Conservation (phyloP, 2,329 filamentous ascomycete species). For the Fusarium napiforme region DNA sequence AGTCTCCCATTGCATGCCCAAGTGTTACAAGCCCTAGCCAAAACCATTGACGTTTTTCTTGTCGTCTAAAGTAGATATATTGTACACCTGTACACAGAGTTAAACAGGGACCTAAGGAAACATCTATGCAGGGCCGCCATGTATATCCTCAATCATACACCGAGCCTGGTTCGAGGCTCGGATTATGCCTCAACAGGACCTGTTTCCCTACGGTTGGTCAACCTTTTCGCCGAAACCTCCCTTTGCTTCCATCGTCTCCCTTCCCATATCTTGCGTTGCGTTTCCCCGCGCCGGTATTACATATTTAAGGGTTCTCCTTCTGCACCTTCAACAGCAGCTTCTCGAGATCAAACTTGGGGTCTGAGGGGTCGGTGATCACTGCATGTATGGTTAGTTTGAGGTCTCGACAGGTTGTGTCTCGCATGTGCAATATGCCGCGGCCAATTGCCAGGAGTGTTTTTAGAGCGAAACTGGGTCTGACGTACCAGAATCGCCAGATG, state of each 20-base stretch:
- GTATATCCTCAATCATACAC: slow-evolving; percentile 55
- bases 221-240: slow-evolving; percentile 41
- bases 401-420: neutral
- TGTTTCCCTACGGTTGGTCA: slow-evolving; percentile 40
- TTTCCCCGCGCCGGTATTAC: slow-evolving; percentile 24
- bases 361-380: slow-evolving; percentile 71
- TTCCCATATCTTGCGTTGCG: slow-evolving; percentile 38
- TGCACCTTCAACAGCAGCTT: slow-evolving; percentile 76
- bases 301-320: slow-evolving; percentile 61
- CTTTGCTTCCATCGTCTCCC: slow-evolving; percentile 44
- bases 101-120: slow-evolving; percentile 58
- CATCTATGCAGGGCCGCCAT: slow-evolving; percentile 61
- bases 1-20: neutral
- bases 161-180: slow-evolving; percentile 47
- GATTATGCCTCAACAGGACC: slow-evolving; percentile 43
- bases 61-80: slow-evolving; percentile 62
- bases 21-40: slow-evolving; percentile 23
- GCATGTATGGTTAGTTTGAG: slow-evolving; percentile 36
- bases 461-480: slow-evolving; percentile 14
- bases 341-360: slow-evolving; percentile 95
- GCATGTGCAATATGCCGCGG: slow-evolving; percentile 14
- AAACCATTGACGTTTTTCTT: slow-evolving; percentile 40
- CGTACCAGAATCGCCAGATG: slow-evolving; percentile 50
- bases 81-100: slow-evolving; percentile 65
- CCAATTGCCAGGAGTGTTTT: slow-evolving; percentile 21